Conservation (phyloP, 2,329 filamentous ascomycete species). For the Aspergillus pseudotamarii region DNA sequence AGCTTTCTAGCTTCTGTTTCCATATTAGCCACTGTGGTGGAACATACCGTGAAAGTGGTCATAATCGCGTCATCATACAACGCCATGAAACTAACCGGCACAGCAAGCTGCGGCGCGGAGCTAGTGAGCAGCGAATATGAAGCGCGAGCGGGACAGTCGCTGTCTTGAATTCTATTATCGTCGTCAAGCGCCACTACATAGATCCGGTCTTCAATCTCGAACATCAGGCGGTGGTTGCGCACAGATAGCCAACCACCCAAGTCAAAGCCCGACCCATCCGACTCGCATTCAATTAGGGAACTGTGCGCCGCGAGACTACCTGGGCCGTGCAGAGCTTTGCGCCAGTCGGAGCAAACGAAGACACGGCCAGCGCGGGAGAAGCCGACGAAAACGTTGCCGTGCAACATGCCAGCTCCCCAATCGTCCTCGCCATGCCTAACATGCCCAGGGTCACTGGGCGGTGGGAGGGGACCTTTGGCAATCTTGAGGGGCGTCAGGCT, state of each 20-base stretch:
- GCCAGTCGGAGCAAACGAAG: slow-evolving; percentile 50
- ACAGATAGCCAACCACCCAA: slow-evolving; percentile 52
- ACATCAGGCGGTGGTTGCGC: slow-evolving; percentile 45
- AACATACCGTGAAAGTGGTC: slow-evolving; percentile 46
- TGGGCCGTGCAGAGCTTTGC: slow-evolving; percentile 36
- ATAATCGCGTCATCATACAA: slow-evolving; percentile 53
- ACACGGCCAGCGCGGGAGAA: slow-evolving; percentile 48
- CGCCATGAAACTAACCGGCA: slow-evolving; percentile 52
- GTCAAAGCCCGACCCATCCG: slow-evolving; percentile 46
- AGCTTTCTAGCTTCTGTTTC: slow-evolving; percentile 8
- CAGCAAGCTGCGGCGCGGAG: slow-evolving; percentile 41
- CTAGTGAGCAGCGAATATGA: slow-evolving; percentile 40
- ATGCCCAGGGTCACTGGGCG: slow-evolving; percentile 25
- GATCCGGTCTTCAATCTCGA: slow-evolving; percentile 47
- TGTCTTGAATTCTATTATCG: slow-evolving; percentile 30
- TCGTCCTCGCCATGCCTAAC: slow-evolving; percentile 44
- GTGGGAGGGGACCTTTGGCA: slow-evolving; percentile 28
- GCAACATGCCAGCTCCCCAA: slow-evolving; percentile 52
- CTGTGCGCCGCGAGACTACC: slow-evolving; percentile 29
- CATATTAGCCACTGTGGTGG: not conserved
- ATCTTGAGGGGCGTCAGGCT: slow-evolving; percentile 32
- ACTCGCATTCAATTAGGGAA: slow-evolving; percentile 46
- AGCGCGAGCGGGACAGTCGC: slow-evolving; percentile 22
- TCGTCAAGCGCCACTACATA: slow-evolving; percentile 48
- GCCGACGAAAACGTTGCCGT: slow-evolving; percentile 47